Evolutionary conservation across 2,329 filamentous ascomycete species (phyloP).

Genomic region (Phyllosticta citrichinensis): DNA sequence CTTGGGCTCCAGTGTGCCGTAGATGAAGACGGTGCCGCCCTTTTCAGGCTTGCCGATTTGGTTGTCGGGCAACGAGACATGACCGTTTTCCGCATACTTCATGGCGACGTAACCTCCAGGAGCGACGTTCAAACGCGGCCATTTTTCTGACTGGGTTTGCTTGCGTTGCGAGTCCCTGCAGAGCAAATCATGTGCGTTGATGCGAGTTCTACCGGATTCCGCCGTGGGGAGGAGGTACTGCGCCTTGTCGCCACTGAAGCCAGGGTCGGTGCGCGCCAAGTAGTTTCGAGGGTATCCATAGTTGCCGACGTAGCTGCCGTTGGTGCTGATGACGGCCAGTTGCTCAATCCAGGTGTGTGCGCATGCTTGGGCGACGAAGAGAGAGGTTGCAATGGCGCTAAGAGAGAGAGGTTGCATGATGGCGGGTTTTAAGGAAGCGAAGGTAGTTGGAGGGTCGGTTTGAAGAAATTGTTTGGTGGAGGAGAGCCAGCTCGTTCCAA

Average conservation of each 20-base stretch:
- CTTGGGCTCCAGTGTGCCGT: constrained; percentile 38
- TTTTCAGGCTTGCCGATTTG: constrained; percentile 32
- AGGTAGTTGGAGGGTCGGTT: background rate
- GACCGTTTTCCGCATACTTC: constrained; percentile 43
- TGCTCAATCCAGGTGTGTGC: constrained; percentile 76
- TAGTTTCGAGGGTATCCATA: constrained; percentile 69
- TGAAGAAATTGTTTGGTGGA: background rate
- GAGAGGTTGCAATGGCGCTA: constrained; percentile 13
- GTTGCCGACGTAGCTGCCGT: constrained; percentile 62
- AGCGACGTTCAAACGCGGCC: constrained; percentile 51
- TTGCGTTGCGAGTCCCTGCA: constrained; percentile 55
- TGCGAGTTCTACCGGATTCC: constrained; percentile 32
- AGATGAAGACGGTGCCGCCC: constrained; percentile 39
- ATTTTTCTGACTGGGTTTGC: constrained; percentile 43
- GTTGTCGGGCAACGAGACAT: constrained; percentile 34
- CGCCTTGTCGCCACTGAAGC: constrained; percentile 53
- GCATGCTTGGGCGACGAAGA: constrained; percentile 13
- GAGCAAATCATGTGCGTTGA: constrained; percentile 46
- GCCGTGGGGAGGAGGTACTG: constrained; percentile 52
- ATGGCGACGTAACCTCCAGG: constrained; percentile 39
- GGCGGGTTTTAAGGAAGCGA: background rate
- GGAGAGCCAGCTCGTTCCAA: background rate
- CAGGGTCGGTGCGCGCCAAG: constrained; percentile 45
- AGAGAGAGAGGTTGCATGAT: background rate
- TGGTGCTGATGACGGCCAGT: constrained; percentile 57